Evolutionary conservation across 78 protist genomes (phyloP).

Genomic region (Fonticula alba): DNA sequence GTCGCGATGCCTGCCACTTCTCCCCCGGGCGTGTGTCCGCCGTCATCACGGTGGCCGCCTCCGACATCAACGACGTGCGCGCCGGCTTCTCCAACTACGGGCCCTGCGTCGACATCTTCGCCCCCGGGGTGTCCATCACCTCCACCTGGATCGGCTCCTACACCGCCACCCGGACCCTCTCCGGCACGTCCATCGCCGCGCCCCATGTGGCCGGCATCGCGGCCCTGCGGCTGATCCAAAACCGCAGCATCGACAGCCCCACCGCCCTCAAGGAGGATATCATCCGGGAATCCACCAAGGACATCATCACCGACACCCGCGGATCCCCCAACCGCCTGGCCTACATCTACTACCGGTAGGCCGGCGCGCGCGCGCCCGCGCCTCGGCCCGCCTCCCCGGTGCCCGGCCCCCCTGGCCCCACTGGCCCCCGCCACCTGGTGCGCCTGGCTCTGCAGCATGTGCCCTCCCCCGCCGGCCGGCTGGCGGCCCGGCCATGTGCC

Average conservation of each 20-base stretch:
- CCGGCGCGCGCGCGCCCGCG: too few species aligned
- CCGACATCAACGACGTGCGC: not conserved
- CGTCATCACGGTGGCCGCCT: slow-evolving; percentile 12
- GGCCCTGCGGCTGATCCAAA: not conserved
- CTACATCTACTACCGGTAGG: too few species aligned
- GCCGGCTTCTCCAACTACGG: slow-evolving; percentile 11
- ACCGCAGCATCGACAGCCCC: not conserved
- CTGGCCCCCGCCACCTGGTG: too few species aligned
- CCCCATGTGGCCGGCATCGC: slow-evolving; percentile 4
- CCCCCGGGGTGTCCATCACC: slow-evolving; percentile 3
- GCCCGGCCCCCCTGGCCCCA: too few species aligned
- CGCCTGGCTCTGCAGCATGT: too few species aligned
- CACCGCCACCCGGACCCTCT: not conserved
- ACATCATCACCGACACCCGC: too few species aligned
- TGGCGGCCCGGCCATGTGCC: too few species aligned
- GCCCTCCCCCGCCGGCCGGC: too few species aligned
- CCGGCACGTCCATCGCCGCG: slow-evolving; percentile 14
- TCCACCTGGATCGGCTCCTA: not conserved
- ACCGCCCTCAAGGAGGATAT: too few species aligned
- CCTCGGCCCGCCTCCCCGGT: too few species aligned
- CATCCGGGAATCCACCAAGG: too few species aligned
- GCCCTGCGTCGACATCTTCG: slow-evolving; percentile 18
- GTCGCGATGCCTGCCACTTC: slow-evolving; percentile 7
- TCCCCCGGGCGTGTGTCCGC: slow-evolving; percentile 9
- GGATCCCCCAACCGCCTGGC: too few species aligned